Conservation (phyloP, 2,329 filamentous ascomycete species). For the Lachnellula suecica region DNA sequence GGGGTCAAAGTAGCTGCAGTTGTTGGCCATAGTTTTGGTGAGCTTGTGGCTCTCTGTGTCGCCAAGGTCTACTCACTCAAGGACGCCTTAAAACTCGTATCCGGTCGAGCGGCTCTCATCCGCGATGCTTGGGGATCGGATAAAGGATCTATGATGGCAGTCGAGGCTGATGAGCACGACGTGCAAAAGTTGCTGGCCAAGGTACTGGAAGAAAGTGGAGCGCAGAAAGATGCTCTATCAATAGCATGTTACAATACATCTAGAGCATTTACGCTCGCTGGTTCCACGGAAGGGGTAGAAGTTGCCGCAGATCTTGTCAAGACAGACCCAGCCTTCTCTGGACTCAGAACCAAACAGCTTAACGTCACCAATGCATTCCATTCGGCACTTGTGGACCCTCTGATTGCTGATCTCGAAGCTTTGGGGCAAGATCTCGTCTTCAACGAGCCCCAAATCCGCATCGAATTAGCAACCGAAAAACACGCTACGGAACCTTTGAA, state of each 20-base stretch:
- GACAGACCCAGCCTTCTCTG: conserved; percentile 17
- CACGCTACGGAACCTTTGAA: background rate
- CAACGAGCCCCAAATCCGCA: conserved; percentile 24
- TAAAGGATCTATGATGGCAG: conserved; percentile 35
- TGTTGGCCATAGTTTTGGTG: conserved; percentile 39
- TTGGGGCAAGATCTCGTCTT: conserved; percentile 23
- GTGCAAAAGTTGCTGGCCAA: conserved; percentile 8
- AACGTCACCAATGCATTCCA: conserved; percentile 30
- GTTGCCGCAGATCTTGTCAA: conserved; percentile 11
- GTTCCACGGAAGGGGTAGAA: conserved; percentile 28
- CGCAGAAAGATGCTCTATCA: background rate
- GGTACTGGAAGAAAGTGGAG: background rate
- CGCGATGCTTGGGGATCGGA: conserved; percentile 35
- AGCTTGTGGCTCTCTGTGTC: conserved; percentile 37
- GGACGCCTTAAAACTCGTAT: conserved; percentile 33
- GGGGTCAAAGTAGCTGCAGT: conserved; percentile 10
- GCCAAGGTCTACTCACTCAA: conserved; percentile 32
- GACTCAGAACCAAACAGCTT: conserved; percentile 20
- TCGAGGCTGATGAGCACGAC: conserved; percentile 16
- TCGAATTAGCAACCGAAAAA: conserved; percentile 19
- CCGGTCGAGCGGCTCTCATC: conserved; percentile 34
- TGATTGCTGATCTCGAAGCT: conserved; percentile 17
- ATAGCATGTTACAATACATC: conserved; percentile 37
- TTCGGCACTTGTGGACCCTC: conserved; percentile 25
- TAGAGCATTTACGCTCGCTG: conserved; percentile 32